Conservation (phyloP, 139 green algal genomes). For the Tetratostichococcus sp. region DNA sequence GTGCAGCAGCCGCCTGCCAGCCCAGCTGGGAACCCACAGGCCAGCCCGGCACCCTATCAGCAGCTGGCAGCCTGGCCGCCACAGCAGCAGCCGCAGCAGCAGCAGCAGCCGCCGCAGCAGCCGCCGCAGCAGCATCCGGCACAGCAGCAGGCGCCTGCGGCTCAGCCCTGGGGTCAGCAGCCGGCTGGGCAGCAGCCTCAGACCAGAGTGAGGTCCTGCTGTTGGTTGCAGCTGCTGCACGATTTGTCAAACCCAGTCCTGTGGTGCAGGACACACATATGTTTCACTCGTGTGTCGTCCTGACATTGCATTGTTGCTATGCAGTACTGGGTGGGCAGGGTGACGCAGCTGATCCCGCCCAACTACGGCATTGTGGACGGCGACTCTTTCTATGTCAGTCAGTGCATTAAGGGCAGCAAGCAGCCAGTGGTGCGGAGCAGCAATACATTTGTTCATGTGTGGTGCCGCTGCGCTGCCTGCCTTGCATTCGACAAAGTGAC, state of each 20-base stretch:
- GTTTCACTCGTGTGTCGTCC: neutral
- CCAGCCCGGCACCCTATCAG: neutral
- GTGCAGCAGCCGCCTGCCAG: neutral
- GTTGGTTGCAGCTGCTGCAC: neutral
- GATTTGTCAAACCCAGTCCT: too few relatives aligned
- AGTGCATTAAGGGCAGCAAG: slow-evolving; percentile 24
- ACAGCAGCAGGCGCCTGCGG: neutral
- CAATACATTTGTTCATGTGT: too few relatives aligned
- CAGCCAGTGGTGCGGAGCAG: neutral
- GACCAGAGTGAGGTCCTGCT: neutral
- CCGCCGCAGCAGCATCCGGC: too few relatives aligned
- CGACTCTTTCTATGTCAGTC: slow-evolving; percentile 48
- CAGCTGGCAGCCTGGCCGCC: neutral
- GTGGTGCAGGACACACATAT: too few relatives aligned
- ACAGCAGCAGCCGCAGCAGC: neutral
- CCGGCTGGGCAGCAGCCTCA: neutral
- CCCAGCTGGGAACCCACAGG: neutral
- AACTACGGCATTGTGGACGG: slow-evolving; percentile 67
- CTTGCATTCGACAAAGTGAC: too few relatives aligned
- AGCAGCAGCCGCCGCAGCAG: neutral
- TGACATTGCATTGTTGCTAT: neutral
- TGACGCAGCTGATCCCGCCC: slow-evolving; percentile 56
- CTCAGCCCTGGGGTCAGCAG: neutral
- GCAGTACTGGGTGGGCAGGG: slow-evolving; percentile 39
- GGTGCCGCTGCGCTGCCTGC: too few relatives aligned